A percentile compares a stretch with the other conserved stretches of the same genome.
Evolutionary conservation across 1,284 basidiomycete genomes (phyloP).

Genomic region (Puccinia sorghi): DNA sequence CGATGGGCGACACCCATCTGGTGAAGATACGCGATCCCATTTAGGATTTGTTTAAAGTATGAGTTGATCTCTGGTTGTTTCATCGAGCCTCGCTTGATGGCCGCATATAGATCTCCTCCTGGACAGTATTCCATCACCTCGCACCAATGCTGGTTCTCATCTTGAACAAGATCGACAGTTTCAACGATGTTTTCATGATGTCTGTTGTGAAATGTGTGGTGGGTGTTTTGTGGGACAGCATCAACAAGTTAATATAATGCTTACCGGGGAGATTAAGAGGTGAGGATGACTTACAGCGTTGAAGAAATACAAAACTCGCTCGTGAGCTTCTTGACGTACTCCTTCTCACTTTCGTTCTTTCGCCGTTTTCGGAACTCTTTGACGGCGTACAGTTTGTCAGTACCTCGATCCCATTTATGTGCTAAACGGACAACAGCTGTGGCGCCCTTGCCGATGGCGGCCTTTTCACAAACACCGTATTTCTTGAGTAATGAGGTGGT

Average conservation of each 20-base stretch:
- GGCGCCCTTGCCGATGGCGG: slow-evolving; percentile 95
- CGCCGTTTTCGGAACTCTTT: slow-evolving; percentile 98
- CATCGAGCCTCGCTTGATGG: slow-evolving; percentile 97
- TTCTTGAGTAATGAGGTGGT: slow-evolving; percentile 66
- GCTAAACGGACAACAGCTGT: slow-evolving; percentile 94
- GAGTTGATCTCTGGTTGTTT: slow-evolving; percentile 90
- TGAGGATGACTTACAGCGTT: slow-evolving; percentile 76
- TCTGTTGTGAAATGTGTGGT: slow-evolving; percentile 9
- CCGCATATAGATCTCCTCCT: slow-evolving; percentile 93
- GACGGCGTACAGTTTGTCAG: slow-evolving; percentile 96
- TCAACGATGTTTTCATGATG: slow-evolving; percentile 81
- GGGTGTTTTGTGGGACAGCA: neutral
- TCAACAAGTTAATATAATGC: neutral
- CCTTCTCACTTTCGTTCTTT: slow-evolving; percentile 98
- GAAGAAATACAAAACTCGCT: slow-evolving; percentile 99
- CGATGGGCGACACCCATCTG: too few relatives aligned
- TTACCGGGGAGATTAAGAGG: too few relatives aligned
- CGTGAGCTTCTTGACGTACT: slow-evolving; percentile 99
- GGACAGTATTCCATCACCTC: slow-evolving; percentile 99
- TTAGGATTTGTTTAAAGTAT: slow-evolving; percentile 94
- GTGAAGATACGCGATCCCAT: slow-evolving; percentile 87
- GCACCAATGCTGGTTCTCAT: slow-evolving; percentile 94
- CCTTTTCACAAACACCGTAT: slow-evolving; percentile 95
- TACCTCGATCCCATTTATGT: slow-evolving; percentile 95
- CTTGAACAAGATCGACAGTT: slow-evolving; percentile 97